Evolutionary conservation across 768 basidiomycete genomes (phyloP).

Genomic region (Tylopilus plumbeoviolaceoides): DNA sequence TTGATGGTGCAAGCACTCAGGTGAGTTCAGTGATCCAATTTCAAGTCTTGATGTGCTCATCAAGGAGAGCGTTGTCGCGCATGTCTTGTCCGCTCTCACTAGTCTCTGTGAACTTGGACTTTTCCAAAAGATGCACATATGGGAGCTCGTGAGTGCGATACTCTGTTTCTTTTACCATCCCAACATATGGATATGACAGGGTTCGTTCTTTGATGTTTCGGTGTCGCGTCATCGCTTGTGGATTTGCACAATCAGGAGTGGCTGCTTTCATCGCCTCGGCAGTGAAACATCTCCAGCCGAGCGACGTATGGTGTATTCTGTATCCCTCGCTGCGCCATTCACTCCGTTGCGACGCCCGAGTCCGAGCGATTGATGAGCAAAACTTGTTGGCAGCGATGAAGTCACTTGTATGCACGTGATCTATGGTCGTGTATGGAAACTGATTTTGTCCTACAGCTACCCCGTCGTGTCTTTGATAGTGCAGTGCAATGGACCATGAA

Average conservation of each 20-base stretch:
- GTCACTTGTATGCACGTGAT: constrained; percentile 59
- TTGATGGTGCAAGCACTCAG: constrained; percentile 93
- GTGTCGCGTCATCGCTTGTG: background rate
- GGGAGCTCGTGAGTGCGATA: constrained; percentile 90
- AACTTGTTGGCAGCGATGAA: constrained; percentile 75
- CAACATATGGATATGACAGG: constrained; percentile 93
- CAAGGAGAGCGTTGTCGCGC: constrained; percentile 86
- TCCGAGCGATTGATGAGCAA: constrained; percentile 67
- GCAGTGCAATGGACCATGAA: constrained; percentile 87
- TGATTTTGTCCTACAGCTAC: constrained; percentile 34
- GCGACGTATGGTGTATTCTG: constrained; percentile 96
- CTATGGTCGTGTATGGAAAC: background rate
- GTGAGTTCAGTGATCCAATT: constrained; percentile 38
- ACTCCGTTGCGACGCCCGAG: constrained; percentile 79
- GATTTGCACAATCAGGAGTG: constrained; percentile 49
- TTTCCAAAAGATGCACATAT: constrained; percentile 92
- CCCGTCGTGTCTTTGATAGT: constrained; percentile 78
- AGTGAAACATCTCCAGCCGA: constrained; percentile 72
- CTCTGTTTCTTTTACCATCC: constrained; percentile 93
- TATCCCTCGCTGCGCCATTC: constrained; percentile 89
- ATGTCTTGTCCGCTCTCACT: constrained; percentile 82
- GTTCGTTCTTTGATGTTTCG: constrained; percentile 34
- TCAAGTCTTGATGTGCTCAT: constrained; percentile 4
- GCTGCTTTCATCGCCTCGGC: constrained; percentile 86
- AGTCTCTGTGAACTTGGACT: constrained; percentile 87